phyloP scores from a whole-genome alignment of 371 early-diverging fungal species.

The Lichtheimia ornata region DNA sequence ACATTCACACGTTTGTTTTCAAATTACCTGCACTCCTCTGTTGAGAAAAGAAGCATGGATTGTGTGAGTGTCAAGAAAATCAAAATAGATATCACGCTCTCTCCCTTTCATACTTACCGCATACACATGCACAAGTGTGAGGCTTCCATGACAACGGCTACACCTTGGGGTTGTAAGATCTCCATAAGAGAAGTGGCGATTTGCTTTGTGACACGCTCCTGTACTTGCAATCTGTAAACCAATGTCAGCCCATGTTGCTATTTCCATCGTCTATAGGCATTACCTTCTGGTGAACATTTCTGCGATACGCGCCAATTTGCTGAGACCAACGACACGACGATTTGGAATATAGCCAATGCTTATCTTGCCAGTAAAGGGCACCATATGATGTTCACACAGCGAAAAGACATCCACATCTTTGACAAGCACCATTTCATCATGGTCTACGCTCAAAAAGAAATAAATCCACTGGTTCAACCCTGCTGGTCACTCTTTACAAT shows the following conservation, averaged over 20 bases:
- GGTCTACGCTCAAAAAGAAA: slow-evolving; percentile 55
- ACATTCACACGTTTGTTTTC: no score
- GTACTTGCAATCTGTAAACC: slow-evolving; percentile 84
- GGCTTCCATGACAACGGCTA: slow-evolving; percentile 97
- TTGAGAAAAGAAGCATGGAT: slow-evolving; percentile 13
- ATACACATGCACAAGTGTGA: slow-evolving; percentile 62
- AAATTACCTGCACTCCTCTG: slow-evolving; percentile 50
- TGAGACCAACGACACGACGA: slow-evolving; percentile 91
- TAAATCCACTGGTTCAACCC: slow-evolving; percentile 17
- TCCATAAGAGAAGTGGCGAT: slow-evolving; percentile 91
- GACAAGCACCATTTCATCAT: slow-evolving; percentile 98
- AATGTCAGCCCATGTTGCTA: neutral
- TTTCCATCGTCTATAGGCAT: neutral
- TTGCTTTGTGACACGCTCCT: slow-evolving; percentile 97
- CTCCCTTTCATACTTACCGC: slow-evolving; percentile 17
- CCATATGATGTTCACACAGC: slow-evolving; percentile 98
- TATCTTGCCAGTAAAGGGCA: slow-evolving; percentile 96
- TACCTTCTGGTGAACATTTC: slow-evolving; percentile 91
- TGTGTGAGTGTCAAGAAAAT: neutral
- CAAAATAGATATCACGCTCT: no score
- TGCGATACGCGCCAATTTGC: slow-evolving; percentile 96
- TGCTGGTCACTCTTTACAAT: neutral
- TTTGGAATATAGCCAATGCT: slow-evolving; percentile 97
- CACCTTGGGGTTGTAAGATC: slow-evolving; percentile 93
- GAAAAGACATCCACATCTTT: slow-evolving; percentile 94